Evolutionary conservation across 2,329 filamentous ascomycete species (phyloP).

Genomic region (Aspergillus fructus): DNA sequence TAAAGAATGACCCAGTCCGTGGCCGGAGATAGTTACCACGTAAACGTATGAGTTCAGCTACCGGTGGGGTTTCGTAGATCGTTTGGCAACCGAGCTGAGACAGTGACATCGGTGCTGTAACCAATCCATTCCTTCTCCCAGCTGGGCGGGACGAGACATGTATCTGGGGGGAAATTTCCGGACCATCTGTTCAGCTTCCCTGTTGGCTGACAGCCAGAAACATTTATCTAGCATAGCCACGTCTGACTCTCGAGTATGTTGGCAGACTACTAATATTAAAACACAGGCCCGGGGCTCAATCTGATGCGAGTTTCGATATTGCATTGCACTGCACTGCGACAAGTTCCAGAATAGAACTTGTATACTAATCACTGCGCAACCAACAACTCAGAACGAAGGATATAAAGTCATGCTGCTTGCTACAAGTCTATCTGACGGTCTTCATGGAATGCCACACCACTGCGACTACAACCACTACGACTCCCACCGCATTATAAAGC

Average conservation of each 20-base stretch:
- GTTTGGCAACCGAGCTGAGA: conserved; percentile 3
- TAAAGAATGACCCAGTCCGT: neutral
- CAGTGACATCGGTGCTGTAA: neutral
- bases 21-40: neutral
- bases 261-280: neutral
- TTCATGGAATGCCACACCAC: neutral
- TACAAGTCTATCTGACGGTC: neutral
- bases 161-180: neutral
- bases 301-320: neutral
- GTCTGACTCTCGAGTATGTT: conserved; percentile 16
- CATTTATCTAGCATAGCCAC: conserved; percentile 18
- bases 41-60: conserved; percentile 7
- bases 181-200: conserved; percentile 9
- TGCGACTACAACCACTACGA: neutral
- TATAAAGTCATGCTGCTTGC: conserved; percentile 12
- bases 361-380: neutral
- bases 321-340: neutral
- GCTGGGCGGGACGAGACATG: neutral
- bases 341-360: neutral
- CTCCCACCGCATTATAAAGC: neutral
- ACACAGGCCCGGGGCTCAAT: neutral
- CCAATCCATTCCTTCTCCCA: neutral
- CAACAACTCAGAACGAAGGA: neutral
- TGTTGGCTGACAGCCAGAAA: conserved; percentile 14
- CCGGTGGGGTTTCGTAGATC: neutral